A percentile compares a stretch with the other conserved stretches of the same genome.
Conservation (phyloP, 73 alveolate genomes). For the Breviolum minutum region DNA sequence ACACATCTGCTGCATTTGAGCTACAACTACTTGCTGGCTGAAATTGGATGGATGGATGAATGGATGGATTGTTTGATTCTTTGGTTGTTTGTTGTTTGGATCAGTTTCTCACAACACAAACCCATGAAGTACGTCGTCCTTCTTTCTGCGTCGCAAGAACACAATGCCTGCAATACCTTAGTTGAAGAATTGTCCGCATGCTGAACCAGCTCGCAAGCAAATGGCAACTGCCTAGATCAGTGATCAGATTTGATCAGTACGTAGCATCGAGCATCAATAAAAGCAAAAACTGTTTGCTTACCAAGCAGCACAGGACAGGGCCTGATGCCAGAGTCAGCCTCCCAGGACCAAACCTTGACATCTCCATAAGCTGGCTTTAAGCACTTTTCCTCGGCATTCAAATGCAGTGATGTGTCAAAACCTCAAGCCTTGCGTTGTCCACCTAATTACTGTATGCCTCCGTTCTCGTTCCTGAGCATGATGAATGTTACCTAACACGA, state of each 20-base stretch:
- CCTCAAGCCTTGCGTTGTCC: too few relatives aligned
- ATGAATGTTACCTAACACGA: not conserved
- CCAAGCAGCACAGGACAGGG: slow-evolving; percentile 82
- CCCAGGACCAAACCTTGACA: slow-evolving; percentile 88
- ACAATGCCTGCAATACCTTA: slow-evolving; percentile 84
- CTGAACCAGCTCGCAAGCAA: not conserved
- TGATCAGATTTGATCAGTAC: not conserved
- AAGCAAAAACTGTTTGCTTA: not conserved
- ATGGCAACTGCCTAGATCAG: not conserved
- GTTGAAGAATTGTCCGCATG: not conserved
- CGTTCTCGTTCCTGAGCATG: not conserved
- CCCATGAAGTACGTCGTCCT: not conserved
- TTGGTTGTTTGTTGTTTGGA: too few relatives aligned
- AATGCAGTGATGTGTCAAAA: not conserved
- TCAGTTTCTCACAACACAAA: too few relatives aligned
- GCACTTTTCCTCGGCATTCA: slow-evolving; percentile 35
- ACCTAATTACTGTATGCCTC: not conserved
- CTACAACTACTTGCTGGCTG: not conserved
- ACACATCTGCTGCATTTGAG: not conserved
- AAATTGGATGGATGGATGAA: not conserved
- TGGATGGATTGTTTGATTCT: too few relatives aligned
- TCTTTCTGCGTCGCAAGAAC: slow-evolving; percentile 84
- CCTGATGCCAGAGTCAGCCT: slow-evolving; percentile 78
- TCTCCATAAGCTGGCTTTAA: slow-evolving; percentile 55
- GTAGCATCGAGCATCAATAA: not conserved